Conservation (phyloP, 495 filamentous ascomycete species). For the Aspergillus bridgeri region DNA sequence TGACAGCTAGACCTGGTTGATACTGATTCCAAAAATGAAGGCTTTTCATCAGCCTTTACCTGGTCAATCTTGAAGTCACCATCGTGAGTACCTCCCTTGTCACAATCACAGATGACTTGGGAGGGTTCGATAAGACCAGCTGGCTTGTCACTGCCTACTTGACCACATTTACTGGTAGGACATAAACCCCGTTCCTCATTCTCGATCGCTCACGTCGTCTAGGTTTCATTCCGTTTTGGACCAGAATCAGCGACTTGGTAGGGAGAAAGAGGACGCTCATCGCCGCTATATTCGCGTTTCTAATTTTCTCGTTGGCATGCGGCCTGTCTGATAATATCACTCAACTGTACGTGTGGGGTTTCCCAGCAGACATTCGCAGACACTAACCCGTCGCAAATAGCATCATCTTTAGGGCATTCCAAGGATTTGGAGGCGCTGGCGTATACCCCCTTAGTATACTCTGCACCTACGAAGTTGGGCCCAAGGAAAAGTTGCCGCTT, state of each 20-base stretch:
- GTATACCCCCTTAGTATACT: constrained; percentile 50
- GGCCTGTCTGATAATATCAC: constrained; percentile 40
- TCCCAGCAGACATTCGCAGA: neutral
- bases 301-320: constrained; percentile 55
- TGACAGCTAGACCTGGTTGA: neutral
- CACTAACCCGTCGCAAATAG: constrained; percentile 19
- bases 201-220: constrained; percentile 39
- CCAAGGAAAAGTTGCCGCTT: constrained; percentile 41
- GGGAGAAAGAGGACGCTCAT: constrained; percentile 50
- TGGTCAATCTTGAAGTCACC: constrained; percentile 40
- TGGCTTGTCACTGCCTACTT: constrained; percentile 60
- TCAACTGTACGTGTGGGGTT: constrained; percentile 42
- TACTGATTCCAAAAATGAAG: constrained; percentile 26
- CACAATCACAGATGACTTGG: constrained; percentile 52
- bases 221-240: constrained; percentile 56
- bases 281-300: constrained; percentile 49
- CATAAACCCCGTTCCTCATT: neutral
- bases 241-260: constrained; percentile 58
- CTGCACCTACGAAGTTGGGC: constrained; percentile 47
- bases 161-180: constrained; percentile 20
- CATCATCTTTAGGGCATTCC: constrained; percentile 52
- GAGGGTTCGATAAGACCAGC: constrained; percentile 49
- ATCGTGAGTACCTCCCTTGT: constrained; percentile 63
- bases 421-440: constrained; percentile 55
- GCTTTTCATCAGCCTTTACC: constrained; percentile 50